Evolutionary conservation across 2,329 filamentous ascomycete species (phyloP).

Genomic region (Aspergillus floridensis): DNA sequence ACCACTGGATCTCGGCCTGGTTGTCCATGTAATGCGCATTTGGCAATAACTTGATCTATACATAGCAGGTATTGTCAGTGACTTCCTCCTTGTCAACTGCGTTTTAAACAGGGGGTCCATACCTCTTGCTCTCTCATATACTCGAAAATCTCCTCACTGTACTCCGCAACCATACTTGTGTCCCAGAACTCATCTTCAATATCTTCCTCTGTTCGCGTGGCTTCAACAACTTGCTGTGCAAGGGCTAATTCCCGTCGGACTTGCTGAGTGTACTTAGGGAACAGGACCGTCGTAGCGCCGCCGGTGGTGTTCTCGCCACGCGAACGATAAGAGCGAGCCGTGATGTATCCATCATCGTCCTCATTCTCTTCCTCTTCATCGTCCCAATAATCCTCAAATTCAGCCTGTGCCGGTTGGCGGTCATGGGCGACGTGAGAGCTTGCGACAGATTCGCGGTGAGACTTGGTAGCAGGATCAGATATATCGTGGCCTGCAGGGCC

Average conservation of each 20-base stretch:
- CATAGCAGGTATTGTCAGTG: constrained; percentile 20
- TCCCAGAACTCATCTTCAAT: constrained; percentile 88
- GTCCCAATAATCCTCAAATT: constrained; percentile 72
- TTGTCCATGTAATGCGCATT: constrained; percentile 95
- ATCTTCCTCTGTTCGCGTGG: constrained; percentile 66
- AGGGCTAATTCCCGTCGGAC: constrained; percentile 70
- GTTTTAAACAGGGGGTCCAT: constrained; percentile 26
- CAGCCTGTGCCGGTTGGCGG: constrained; percentile 37
- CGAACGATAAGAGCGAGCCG: constrained; percentile 74
- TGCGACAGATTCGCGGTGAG: constrained; percentile 20
- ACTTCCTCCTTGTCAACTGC: neutral
- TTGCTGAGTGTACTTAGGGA: constrained; percentile 68
- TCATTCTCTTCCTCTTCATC: constrained; percentile 74
- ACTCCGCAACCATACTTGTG: constrained; percentile 96
- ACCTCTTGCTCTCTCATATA: constrained; percentile 92
- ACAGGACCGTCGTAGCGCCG: constrained; percentile 63
- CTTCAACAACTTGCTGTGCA: constrained; percentile 65
- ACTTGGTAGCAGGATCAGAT: constrained; percentile 10
- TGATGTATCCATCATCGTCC: constrained; percentile 68
- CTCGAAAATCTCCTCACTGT: constrained; percentile 89
- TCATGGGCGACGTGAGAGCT: constrained; percentile 21
- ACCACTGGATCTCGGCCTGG: constrained; percentile 98
- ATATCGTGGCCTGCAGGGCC: constrained; percentile 3
- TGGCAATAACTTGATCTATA: constrained; percentile 75
- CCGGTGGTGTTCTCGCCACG: constrained; percentile 70